These are phyloP conservation scores for Periconia sp. DNA, from an alignment of 2,329 filamentous ascomycete genomes.

Conservation along the genomic window DNA sequence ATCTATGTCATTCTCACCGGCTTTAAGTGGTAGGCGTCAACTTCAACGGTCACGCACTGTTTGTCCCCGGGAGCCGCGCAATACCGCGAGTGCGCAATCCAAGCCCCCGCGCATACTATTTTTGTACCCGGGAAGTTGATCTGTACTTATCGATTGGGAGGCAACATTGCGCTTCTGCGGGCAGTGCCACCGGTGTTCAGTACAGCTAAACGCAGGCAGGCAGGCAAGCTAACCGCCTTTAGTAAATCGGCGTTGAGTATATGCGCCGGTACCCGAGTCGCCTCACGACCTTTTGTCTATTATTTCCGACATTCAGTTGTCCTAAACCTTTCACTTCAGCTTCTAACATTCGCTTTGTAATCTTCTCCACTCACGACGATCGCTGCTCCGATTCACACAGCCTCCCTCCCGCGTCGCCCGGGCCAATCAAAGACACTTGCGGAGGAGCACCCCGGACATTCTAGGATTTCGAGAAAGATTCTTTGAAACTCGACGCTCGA, in stretches of 20 bases:
- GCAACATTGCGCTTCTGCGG: slow-evolving; percentile 1
- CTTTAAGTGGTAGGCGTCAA: background rate
- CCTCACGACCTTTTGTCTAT: background rate
- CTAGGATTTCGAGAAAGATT: background rate
- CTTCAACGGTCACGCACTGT: background rate
- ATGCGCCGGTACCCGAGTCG: background rate
- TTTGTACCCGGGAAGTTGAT: background rate
- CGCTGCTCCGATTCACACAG: slow-evolving; percentile 7
- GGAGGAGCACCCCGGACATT: background rate
- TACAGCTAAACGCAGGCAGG: background rate
- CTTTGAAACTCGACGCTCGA: background rate
- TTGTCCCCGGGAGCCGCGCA: background rate
- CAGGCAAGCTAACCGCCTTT: background rate
- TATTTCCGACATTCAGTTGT: background rate
- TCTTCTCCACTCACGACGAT: slow-evolving; percentile 14
- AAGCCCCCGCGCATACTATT: background rate
- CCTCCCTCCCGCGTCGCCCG: slow-evolving; percentile 8
- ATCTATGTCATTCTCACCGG: background rate
- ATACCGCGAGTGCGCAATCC: slow-evolving; percentile 1
- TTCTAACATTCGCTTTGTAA: slow-evolving; percentile 8
- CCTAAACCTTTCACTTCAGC: background rate
- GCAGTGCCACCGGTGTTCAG: slow-evolving; percentile 3
- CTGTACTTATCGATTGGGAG: background rate
- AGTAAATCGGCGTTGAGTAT: background rate
- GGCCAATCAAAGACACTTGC: slow-evolving; percentile 4